Evolutionary conservation across 495 filamentous ascomycete species (phyloP).

Genomic region (Hypomontagnella submonticulosa): DNA sequence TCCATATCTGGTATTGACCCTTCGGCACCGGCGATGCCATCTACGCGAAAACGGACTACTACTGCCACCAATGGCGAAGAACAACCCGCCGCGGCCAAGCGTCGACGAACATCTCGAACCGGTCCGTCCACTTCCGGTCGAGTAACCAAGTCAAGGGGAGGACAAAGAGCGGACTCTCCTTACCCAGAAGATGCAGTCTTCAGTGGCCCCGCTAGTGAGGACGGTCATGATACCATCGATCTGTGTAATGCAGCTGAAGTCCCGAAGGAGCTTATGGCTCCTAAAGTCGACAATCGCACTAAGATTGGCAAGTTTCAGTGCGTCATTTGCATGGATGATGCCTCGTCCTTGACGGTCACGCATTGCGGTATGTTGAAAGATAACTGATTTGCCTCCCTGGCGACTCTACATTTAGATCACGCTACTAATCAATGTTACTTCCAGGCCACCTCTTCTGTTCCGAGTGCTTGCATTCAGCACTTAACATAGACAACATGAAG

Average conservation of each 20-base stretch:
- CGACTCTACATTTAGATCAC: neutral
- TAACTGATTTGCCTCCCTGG: neutral
- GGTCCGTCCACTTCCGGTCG: slow-evolving; percentile 41
- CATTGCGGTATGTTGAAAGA: slow-evolving; percentile 75
- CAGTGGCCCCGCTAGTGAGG: slow-evolving; percentile 22
- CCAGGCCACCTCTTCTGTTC: slow-evolving; percentile 88
- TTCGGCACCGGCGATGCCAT: slow-evolving; percentile 39
- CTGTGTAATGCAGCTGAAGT: slow-evolving; percentile 67
- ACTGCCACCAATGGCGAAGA: slow-evolving; percentile 10
- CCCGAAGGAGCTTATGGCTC: slow-evolving; percentile 59
- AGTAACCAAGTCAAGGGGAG: slow-evolving; percentile 48
- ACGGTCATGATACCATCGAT: slow-evolving; percentile 68
- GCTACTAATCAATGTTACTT: slow-evolving; percentile 12
- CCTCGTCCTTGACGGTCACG: slow-evolving; percentile 77
- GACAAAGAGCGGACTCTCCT: slow-evolving; percentile 25
- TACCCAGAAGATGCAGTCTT: slow-evolving; percentile 50
- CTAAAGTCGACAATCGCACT: slow-evolving; percentile 61
- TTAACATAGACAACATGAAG: slow-evolving; percentile 67
- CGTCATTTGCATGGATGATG: slow-evolving; percentile 87
- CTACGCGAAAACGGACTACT: slow-evolving; percentile 26
- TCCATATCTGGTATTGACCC: slow-evolving; percentile 31
- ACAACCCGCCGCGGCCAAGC: slow-evolving; percentile 33
- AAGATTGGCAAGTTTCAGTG: slow-evolving; percentile 72
- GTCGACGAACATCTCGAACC: slow-evolving; percentile 45
- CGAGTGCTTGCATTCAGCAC: slow-evolving; percentile 78